Evolutionary conservation across 495 filamentous ascomycete genomes (phyloP).

Genomic region (Staphylotrichum tortipilum): DNA sequence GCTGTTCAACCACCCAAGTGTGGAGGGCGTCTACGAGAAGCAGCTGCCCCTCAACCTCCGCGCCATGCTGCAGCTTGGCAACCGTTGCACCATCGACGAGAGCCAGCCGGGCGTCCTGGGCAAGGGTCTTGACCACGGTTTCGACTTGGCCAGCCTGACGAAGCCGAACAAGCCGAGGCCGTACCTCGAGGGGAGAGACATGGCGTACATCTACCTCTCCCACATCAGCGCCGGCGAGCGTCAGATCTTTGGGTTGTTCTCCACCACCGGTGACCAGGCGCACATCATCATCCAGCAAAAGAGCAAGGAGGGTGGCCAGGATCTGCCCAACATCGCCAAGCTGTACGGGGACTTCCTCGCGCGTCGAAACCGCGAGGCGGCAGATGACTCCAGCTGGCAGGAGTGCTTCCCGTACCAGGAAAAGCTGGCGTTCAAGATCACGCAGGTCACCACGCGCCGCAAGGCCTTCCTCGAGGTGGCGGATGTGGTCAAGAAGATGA

Average conservation of each 20-base stretch:
- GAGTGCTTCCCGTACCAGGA: constrained; percentile 80
- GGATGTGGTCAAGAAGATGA: constrained; percentile 78
- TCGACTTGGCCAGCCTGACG: constrained; percentile 72
- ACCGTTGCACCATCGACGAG: constrained; percentile 90
- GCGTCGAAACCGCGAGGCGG: constrained; percentile 53
- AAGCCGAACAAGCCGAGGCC: constrained; percentile 54
- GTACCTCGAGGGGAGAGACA: constrained; percentile 59
- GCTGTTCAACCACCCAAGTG: constrained; percentile 83
- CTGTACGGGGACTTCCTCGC: constrained; percentile 73
- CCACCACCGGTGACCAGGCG: constrained; percentile 68
- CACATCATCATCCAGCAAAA: constrained; percentile 79
- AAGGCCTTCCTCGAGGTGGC: constrained; percentile 81
- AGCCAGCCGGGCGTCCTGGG: constrained; percentile 83
- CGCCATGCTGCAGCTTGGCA: constrained; percentile 81
- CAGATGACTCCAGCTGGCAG: constrained; percentile 60
- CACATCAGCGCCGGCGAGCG: constrained; percentile 83
- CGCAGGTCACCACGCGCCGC: constrained; percentile 76
- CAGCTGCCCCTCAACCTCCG: constrained; percentile 76
- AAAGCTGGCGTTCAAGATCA: constrained; percentile 73
- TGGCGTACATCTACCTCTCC: constrained; percentile 84
- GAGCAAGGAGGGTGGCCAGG: constrained; percentile 60
- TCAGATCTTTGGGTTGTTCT: constrained; percentile 91
- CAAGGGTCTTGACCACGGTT: constrained; percentile 85
- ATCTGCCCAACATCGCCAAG: constrained; percentile 81
- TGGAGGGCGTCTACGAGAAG: constrained; percentile 95